Conservation (phyloP, 1,284 basidiomycete species). For the Ceratobasidium theobromae region DNA sequence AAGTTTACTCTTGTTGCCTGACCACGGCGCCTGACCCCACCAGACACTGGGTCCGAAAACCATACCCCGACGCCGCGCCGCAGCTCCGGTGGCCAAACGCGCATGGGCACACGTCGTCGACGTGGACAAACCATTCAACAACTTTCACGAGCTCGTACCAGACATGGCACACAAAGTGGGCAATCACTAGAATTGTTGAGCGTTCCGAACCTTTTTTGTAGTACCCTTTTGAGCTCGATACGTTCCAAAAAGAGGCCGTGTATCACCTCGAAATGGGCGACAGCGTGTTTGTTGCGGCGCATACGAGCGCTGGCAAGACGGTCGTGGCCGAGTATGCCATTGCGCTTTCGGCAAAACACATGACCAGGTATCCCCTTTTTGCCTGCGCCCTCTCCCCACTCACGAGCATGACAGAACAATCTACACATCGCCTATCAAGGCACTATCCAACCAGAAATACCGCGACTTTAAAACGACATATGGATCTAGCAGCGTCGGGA, state of each 20-base stretch:
- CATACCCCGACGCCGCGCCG: slow-evolving; percentile 33
- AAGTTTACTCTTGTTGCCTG: not conserved
- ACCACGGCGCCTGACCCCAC: slow-evolving; percentile 36
- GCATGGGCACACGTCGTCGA: slow-evolving; percentile 99
- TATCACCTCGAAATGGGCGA: slow-evolving; percentile 98
- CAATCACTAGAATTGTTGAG: slow-evolving; percentile 27
- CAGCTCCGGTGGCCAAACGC: slow-evolving; percentile 60
- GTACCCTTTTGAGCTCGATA: slow-evolving; percentile 86
- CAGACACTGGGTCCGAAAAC: too few relatives aligned
- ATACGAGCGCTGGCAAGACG: slow-evolving; percentile 99
- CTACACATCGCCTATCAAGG: slow-evolving; percentile 99
- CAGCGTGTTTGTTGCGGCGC: slow-evolving; percentile 97
- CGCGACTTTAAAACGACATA: slow-evolving; percentile 98
- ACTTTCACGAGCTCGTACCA: slow-evolving; percentile 86
- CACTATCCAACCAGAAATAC: slow-evolving; percentile 98
- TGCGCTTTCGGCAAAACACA: slow-evolving; percentile 93
- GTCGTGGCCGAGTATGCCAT: slow-evolving; percentile 99
- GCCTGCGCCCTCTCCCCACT: not conserved
- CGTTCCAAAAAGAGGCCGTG: slow-evolving; percentile 96
- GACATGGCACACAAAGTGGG: slow-evolving; percentile 83
- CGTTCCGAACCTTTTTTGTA: slow-evolving; percentile 49
- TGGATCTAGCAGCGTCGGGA: slow-evolving; percentile 88
- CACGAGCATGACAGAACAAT: slow-evolving; percentile 70
- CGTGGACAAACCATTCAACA: slow-evolving; percentile 81
- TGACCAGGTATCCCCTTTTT: slow-evolving; percentile 74